Evolutionary conservation across 148 eudicot genomes (phyloP).

Genomic region (Gaultheria prostrata): DNA sequence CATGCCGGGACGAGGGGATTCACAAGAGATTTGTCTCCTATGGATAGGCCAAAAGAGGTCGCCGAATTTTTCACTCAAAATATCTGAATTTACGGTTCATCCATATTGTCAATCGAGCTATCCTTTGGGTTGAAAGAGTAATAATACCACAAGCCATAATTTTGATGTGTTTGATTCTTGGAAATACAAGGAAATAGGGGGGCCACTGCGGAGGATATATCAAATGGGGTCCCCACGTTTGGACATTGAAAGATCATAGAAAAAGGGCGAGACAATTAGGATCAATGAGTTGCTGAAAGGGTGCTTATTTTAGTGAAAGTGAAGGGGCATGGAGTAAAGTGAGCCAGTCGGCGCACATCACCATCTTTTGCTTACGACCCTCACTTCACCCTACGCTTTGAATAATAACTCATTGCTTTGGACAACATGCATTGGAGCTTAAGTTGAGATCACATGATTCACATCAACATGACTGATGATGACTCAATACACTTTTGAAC

Average conservation of each 20-base stretch:
- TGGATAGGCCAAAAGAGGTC: too few species aligned
- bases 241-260: slow-evolving; percentile 19
- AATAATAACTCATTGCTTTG: background rate
- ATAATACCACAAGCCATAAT: too few species aligned
- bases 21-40: too few species aligned
- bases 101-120: too few species aligned
- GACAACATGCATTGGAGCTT: background rate
- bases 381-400: background rate
- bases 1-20: too few species aligned
- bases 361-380: slow-evolving; percentile 17
- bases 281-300: slow-evolving; percentile 5
- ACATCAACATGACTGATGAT: too few species aligned
- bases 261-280: slow-evolving; percentile 18
- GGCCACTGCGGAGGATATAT: background rate
- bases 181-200: background rate
- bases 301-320: slow-evolving; percentile 23
- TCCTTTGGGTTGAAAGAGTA: too few species aligned
- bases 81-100: too few species aligned
- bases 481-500: too few species aligned
- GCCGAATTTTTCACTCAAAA: too few species aligned
- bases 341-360: slow-evolving; percentile 19
- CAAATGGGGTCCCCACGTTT: slow-evolving; percentile 9
- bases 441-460: background rate
- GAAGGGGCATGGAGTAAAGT: slow-evolving; percentile 16
- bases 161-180: too few species aligned